Conservation (phyloP, 768 basidiomycete genomes). For the Thelephora aurantiotincta region DNA sequence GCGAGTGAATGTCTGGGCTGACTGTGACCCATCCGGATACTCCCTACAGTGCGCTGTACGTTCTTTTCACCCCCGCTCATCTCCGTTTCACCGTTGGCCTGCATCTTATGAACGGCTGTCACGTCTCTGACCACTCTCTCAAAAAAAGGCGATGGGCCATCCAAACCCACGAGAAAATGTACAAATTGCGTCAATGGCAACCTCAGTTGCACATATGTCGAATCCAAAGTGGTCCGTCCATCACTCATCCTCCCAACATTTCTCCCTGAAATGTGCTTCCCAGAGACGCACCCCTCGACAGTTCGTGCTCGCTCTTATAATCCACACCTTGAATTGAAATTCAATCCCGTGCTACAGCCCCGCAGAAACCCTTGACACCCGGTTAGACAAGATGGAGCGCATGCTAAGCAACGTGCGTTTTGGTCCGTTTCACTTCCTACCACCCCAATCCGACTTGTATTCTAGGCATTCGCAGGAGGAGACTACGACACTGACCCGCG, state of each 20-base stretch:
- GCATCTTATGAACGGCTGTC: too few relatives aligned
- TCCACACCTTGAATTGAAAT: not conserved
- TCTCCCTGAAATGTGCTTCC: not conserved
- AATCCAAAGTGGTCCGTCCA: not conserved
- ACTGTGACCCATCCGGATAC: constrained; percentile 13
- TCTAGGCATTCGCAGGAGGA: constrained; percentile 2
- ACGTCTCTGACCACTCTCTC: too few relatives aligned
- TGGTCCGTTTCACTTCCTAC: not conserved
- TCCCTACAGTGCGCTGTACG: too few relatives aligned
- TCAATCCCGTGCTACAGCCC: not conserved
- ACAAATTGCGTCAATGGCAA: not conserved
- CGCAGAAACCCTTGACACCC: constrained; percentile 5
- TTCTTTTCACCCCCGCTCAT: too few relatives aligned
- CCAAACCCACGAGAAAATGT: not conserved
- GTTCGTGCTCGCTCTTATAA: not conserved
- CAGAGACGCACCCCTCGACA: not conserved
- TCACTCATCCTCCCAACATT: not conserved
- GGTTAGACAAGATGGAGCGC: constrained; percentile 6
- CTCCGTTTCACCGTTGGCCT: too few relatives aligned
- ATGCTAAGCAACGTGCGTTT: constrained; percentile 4
- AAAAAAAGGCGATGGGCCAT: not conserved
- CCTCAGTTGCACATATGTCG: not conserved
- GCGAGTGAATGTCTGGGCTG: constrained; percentile 21
- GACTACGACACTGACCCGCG: not conserved
- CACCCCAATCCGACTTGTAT: not conserved